These are phyloP conservation scores for Acephala macrosclerotiorum DNA, from an alignment of 2,329 filamentous ascomycete species.

Conservation along the genomic window DNA sequence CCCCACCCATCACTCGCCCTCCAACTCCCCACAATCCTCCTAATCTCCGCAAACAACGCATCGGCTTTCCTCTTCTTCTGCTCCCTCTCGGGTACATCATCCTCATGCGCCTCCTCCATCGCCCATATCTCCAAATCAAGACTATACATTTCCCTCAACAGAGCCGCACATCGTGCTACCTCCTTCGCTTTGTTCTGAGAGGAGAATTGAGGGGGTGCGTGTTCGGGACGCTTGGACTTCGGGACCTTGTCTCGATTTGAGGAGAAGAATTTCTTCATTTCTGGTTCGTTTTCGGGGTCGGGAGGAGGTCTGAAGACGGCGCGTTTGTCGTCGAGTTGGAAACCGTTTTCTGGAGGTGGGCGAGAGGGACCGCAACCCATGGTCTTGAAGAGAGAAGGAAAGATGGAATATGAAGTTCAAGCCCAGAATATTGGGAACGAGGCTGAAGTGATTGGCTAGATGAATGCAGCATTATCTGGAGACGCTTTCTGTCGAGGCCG, in stretches of 20 bases:
- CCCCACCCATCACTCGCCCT: not conserved
- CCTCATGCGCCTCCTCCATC: not conserved
- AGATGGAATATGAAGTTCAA: not conserved
- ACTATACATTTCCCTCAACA: constrained; percentile 14
- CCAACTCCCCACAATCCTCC: constrained; percentile 9
- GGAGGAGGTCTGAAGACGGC: constrained; percentile 4
- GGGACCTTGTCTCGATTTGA: not conserved
- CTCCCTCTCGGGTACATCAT: constrained; percentile 4
- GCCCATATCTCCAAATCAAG: constrained; percentile 14
- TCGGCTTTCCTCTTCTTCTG: constrained; percentile 4
- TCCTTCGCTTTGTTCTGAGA: constrained; percentile 11
- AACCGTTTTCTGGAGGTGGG: constrained; percentile 12
- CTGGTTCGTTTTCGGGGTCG: not conserved
- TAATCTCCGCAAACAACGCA: constrained; percentile 15
- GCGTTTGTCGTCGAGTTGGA: constrained; percentile 14
- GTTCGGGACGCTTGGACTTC: not conserved
- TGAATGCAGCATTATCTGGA: not conserved
- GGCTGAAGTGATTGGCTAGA: not conserved
- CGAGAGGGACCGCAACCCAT: constrained; percentile 14
- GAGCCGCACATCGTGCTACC: constrained; percentile 12
- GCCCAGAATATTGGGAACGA: not conserved
- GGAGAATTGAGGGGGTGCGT: not conserved
- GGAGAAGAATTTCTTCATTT: constrained; percentile 8
- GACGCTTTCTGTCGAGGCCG: not conserved
- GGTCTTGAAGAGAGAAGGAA: not conserved